Evolutionary conservation across 1,284 basidiomycete genomes (phyloP).

Genomic region (Puccinia triticina): DNA sequence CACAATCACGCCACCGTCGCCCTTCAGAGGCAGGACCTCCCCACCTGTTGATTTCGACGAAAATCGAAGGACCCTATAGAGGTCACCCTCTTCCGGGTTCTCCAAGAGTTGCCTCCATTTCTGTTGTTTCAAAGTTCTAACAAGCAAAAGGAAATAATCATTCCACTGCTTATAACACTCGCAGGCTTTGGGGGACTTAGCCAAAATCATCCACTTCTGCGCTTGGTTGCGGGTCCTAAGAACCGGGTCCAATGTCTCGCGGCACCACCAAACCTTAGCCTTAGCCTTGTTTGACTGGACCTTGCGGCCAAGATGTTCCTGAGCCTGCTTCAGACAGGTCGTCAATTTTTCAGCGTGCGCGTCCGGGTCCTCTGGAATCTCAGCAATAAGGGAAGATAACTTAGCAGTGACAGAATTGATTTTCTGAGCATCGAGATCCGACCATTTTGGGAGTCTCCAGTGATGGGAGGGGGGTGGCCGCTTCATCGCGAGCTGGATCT

Average conservation of each 20-base stretch:
- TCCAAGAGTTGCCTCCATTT: not conserved
- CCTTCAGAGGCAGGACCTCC: not conserved
- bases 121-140: not conserved
- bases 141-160: not conserved
- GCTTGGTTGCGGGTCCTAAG: not conserved
- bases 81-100: not conserved
- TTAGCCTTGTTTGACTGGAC: not conserved
- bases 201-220: not conserved
- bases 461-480: not conserved
- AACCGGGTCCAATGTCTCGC: not conserved
- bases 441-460: not conserved
- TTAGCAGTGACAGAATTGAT: not conserved
- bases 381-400: not conserved
- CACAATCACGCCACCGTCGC: not conserved
- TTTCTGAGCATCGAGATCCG: not conserved
- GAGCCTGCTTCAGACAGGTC: not conserved
- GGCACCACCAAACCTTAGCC: slow-evolving; percentile 20
- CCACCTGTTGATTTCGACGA: not conserved
- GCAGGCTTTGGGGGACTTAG: not conserved
- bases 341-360: not conserved
- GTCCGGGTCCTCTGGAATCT: not conserved
- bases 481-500: not conserved
- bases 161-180: not conserved
- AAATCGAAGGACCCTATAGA: not conserved
- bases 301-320: not conserved